These are phyloP conservation scores for Phytophthora fragariae DNA, from an alignment of 352 stramenopile genomes.

Conservation along the genomic window DNA sequence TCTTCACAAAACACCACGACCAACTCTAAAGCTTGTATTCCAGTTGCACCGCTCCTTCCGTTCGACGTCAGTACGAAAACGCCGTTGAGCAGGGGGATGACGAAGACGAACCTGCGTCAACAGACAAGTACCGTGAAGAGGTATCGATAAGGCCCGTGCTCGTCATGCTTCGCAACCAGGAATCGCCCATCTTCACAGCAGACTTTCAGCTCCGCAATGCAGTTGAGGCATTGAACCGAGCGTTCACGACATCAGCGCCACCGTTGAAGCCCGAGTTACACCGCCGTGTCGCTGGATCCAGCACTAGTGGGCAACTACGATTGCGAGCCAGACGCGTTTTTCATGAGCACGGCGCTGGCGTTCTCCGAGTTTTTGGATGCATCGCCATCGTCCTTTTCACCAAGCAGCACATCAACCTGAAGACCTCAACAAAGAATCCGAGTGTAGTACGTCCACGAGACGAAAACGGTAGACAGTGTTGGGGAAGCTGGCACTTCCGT, in stretches of 20 bases:
- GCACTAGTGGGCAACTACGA: background rate
- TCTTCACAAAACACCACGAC: conserved; percentile 53
- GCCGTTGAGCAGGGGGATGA: background rate
- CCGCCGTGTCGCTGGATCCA: conserved; percentile 10
- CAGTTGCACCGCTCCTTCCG: conserved; percentile 24
- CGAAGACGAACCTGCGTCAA: background rate
- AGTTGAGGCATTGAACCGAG: conserved; percentile 32
- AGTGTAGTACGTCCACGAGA: conserved; percentile 32
- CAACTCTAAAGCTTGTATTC: conserved; percentile 45
- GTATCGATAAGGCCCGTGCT: conserved; percentile 41
- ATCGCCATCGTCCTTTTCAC: conserved; percentile 57
- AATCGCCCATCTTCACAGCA: conserved; percentile 30
- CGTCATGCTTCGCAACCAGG: conserved; percentile 36
- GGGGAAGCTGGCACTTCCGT: conserved; percentile 27
- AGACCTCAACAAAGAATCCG: conserved; percentile 1
- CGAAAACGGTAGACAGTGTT: conserved; percentile 17
- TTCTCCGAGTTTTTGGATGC: conserved; percentile 70
- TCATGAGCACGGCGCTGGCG: conserved; percentile 51
- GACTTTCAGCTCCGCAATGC: conserved; percentile 42
- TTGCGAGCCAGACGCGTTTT: conserved; percentile 54
- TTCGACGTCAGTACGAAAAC: conserved; percentile 17
- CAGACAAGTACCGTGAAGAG: conserved; percentile 4
- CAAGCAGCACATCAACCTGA: conserved; percentile 38
- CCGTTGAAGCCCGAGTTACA: conserved; percentile 21
- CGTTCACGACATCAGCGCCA: conserved; percentile 27